Percentiles rank a stretch among this genome's conserved stretches.
Evolutionary conservation across 2,329 filamentous ascomycete genomes (phyloP).

Genomic region (Elsinoe perseae): DNA sequence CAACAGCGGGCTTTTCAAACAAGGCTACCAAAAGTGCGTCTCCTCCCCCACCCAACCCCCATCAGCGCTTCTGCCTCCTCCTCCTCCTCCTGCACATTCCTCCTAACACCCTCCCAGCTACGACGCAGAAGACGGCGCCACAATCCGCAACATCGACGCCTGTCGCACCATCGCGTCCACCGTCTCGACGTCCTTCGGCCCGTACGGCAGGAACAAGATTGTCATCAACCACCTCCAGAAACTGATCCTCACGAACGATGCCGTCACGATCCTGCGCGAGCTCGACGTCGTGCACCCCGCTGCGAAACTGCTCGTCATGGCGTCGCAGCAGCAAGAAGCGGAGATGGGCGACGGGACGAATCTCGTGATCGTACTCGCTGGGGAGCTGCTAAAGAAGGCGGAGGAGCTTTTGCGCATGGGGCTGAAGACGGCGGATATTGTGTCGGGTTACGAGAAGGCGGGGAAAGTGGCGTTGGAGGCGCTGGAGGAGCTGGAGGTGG

Average conservation of each 20-base stretch:
- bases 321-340: slow-evolving; percentile 94
- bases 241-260: slow-evolving; percentile 98
- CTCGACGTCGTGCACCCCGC: slow-evolving; percentile 97
- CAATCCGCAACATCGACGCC: slow-evolving; percentile 96
- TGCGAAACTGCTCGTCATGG: slow-evolving; percentile 96
- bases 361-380: slow-evolving; percentile 89
- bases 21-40: slow-evolving; percentile 86
- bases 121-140: slow-evolving; percentile 97
- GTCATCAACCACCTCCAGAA: slow-evolving; percentile 99
- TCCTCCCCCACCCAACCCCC: slow-evolving; percentile 21
- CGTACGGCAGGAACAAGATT: slow-evolving; percentile 98
- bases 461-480: slow-evolving; percentile 78
- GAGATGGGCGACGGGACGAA: slow-evolving; percentile 99
- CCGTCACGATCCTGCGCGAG: slow-evolving; percentile 92
- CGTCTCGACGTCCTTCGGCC: slow-evolving; percentile 92
- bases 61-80: too few species aligned
- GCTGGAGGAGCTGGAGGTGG: slow-evolving; percentile 66
- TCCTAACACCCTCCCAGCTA: slow-evolving; percentile 57
- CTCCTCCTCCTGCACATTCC: too few species aligned
- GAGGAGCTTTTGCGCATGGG: slow-evolving; percentile 96
- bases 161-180: slow-evolving; percentile 93
- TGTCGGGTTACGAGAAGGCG: slow-evolving; percentile 90
- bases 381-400: slow-evolving; percentile 92
- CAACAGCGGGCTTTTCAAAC: slow-evolving; percentile 89
- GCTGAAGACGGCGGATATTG: slow-evolving; percentile 95